A percentile compares a stretch with the other conserved stretches of the same genome.
Evolutionary conservation across 2,329 filamentous ascomycete genomes (phyloP).

Genomic region (Claviceps sp.): DNA sequence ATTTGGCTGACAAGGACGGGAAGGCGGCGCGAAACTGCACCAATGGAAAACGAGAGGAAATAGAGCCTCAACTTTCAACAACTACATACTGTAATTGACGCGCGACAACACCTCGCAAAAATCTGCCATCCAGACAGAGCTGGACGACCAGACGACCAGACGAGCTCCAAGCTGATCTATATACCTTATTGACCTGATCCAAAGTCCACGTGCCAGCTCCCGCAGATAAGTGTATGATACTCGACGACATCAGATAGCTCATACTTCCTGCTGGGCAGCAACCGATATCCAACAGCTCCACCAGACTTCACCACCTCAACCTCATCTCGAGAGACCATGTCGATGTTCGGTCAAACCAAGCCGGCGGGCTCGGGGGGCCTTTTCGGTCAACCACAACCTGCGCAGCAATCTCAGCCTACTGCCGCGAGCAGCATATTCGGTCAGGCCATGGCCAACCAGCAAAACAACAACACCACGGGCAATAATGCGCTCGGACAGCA

Average conservation of each 20-base stretch:
- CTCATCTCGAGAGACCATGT: constrained; percentile 13
- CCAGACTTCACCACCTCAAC: neutral
- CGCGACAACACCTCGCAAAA: constrained; percentile 5
- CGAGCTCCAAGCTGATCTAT: neutral
- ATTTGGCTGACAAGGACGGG: constrained; percentile 12
- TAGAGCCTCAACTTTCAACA: neutral
- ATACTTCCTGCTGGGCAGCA: no score
- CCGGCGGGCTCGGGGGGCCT: constrained; percentile 18
- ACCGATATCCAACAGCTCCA: constrained; percentile 1
- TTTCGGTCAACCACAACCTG: constrained; percentile 25
- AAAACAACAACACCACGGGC: constrained; percentile 21
- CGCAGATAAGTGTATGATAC: no score
- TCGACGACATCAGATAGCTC: no score
- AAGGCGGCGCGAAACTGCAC: neutral
- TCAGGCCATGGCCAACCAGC: constrained; percentile 22
- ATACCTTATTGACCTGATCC: neutral
- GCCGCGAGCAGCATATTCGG: constrained; percentile 17
- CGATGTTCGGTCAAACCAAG: constrained; percentile 28
- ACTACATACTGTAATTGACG: constrained; percentile 1
- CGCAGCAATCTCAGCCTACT: constrained; percentile 17
- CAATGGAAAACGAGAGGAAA: neutral
- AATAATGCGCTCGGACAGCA: constrained; percentile 19
- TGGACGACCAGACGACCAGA: neutral
- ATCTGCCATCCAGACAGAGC: neutral
- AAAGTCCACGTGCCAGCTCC: neutral